phyloP scores from a whole-genome alignment of 305 asterid genomes.

The Fraxinus dipetala region DNA sequence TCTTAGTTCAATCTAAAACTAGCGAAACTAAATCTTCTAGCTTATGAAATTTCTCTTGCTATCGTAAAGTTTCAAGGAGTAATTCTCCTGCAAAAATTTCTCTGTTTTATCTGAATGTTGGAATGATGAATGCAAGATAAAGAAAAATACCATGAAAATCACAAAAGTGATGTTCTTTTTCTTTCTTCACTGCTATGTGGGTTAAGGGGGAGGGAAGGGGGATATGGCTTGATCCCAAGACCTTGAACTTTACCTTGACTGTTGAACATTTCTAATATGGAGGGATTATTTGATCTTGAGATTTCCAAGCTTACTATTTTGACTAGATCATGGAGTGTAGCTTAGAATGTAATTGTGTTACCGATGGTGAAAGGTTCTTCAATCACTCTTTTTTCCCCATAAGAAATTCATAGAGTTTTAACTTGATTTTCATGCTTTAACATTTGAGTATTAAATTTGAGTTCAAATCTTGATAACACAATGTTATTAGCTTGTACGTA shows the following conservation, averaged over 20 bases:
- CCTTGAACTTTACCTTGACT: background rate
- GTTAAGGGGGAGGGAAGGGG: background rate
- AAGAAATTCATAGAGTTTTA: background rate
- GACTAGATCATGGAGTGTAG: background rate
- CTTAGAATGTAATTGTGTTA: background rate
- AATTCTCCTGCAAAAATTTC: background rate
- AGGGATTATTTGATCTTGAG: background rate
- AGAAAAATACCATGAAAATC: background rate
- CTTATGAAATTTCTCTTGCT: background rate
- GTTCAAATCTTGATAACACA: background rate
- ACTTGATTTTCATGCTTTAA: background rate
- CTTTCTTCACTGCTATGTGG: background rate
- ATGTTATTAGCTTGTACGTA: background rate
- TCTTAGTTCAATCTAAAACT: constrained; percentile 4
- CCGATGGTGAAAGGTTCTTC: constrained; percentile 1
- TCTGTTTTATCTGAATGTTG: background rate
- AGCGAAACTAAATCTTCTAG: background rate
- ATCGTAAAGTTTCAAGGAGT: background rate
- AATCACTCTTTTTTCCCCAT: background rate
- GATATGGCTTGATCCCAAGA: background rate
- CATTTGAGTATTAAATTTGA: background rate
- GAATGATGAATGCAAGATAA: background rate
- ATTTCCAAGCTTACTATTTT: background rate
- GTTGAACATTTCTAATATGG: background rate
- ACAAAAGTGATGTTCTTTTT: background rate